Percentiles rank a stretch among this genome's conserved stretches.
Evolutionary conservation across 2,329 filamentous ascomycete genomes (phyloP).

Genomic region (Cercospora sojina): DNA sequence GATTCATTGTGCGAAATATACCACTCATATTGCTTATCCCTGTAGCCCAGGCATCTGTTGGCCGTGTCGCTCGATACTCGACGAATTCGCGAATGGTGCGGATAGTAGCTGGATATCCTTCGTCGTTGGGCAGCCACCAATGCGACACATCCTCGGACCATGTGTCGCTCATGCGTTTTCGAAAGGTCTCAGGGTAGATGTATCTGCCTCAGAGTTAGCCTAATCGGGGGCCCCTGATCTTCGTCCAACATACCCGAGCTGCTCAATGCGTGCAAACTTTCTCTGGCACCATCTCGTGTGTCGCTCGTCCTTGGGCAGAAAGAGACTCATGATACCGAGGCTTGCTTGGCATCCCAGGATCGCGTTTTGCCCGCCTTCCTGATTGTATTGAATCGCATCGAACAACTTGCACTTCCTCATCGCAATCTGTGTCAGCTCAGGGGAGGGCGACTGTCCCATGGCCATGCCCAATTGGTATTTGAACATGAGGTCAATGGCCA

Average conservation of each 20-base stretch:
- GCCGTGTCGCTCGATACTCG: slow-evolving; percentile 36
- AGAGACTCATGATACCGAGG: slow-evolving; percentile 73
- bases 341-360: slow-evolving; percentile 72
- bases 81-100: slow-evolving; percentile 77
- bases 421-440: slow-evolving; percentile 62
- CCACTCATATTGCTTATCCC: slow-evolving; percentile 39
- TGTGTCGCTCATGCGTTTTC: slow-evolving; percentile 70
- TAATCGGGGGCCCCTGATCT: neutral
- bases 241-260: slow-evolving; percentile 64
- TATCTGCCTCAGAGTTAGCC: slow-evolving; percentile 58
- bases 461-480: slow-evolving; percentile 67
- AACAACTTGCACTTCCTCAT: slow-evolving; percentile 74
- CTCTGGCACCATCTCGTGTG: slow-evolving; percentile 77
- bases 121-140: slow-evolving; percentile 89
- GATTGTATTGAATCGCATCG: slow-evolving; percentile 73
- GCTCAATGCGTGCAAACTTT: slow-evolving; percentile 76
- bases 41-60: slow-evolving; percentile 27
- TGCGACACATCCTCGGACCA: slow-evolving; percentile 71
- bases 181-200: slow-evolving; percentile 73
- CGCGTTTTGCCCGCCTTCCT: slow-evolving; percentile 66
- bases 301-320: slow-evolving; percentile 71
- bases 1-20: slow-evolving; percentile 43
- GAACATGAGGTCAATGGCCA: slow-evolving; percentile 77
- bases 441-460: slow-evolving; percentile 47
- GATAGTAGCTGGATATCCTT: slow-evolving; percentile 71